Base-by-base conservation (phyloP, 805 yeast genomes). In the Nakazawaea pomicola region DNA sequence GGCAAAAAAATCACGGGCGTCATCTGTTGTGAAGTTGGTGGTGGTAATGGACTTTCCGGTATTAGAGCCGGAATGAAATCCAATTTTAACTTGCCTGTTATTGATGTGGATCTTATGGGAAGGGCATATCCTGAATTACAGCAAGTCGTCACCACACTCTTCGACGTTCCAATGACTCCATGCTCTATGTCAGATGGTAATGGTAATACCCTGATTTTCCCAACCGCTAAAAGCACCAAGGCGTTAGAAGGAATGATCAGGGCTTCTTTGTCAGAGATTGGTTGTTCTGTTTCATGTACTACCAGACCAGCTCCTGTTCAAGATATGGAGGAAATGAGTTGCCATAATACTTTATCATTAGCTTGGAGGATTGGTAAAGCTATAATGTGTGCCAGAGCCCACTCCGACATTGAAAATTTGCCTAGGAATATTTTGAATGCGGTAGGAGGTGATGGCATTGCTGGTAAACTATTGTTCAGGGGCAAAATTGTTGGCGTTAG, bases 361-460 rank as follows among this genome's bases (percentile, higher is more conserved):
- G 67, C 74, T 2, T 71, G 76, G 76, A 59, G 74, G 52, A 62
- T 70, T 36, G 76, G 76, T 3, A 58, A 67, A 38, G 74, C 72
- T 3, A 67, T 70, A 4, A 47, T 49, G 23, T 50, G 63, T 16
- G 67, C 74, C 1, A 55, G 61, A 33, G 64, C 62, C 36, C 56
- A 54, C 10, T 54, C 60, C n/a, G 65, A 65, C 36, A 54, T 68
- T 24, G 64, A 58, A 33, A 48, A 48, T 33, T 45, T 68, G 3
- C 64, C 71, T 2, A 46, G 56, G 7, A 45, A 50, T 14, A 68
- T 68, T 25, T 51, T 67, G 11, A 68, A 67, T 11, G 50, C 69
- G 2, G 59, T 65, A 27, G 63, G 64, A 21, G 62, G 62, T 8
- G 44, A 45, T 7, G 51, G 54, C n/a, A 50, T 53, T 11, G 34